phyloP scores from a whole-genome alignment of 1,139 yeast genomes.

The Yamadazyma sp. region DNA sequence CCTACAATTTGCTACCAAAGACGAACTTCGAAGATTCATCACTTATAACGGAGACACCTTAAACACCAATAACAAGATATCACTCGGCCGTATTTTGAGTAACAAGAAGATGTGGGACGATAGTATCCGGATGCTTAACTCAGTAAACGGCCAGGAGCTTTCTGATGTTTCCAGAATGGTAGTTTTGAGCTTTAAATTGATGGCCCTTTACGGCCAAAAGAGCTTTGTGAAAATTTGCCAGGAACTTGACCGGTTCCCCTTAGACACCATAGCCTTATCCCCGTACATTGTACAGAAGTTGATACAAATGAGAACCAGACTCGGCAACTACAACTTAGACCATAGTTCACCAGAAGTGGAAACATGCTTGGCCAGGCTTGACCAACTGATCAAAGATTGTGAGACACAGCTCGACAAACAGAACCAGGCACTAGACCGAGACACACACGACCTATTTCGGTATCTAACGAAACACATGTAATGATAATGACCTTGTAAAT shows the following conservation, averaged over 20 bases:
- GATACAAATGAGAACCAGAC: conserved; percentile 26
- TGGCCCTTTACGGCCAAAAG: conserved; percentile 21
- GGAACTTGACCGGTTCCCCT: conserved; percentile 29
- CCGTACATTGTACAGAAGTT: conserved; percentile 38
- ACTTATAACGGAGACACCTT: conserved; percentile 13
- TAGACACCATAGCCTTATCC: conserved; percentile 29
- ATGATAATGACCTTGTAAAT: conserved; percentile 4
- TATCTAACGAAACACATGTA: conserved; percentile 19
- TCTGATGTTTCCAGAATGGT: conserved; percentile 26
- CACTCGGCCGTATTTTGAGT: conserved; percentile 31
- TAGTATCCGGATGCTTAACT: conserved; percentile 23
- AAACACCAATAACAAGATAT: conserved; percentile 30
- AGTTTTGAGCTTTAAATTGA: conserved; percentile 23
- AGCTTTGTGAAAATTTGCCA: conserved; percentile 21
- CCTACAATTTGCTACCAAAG: conserved; percentile 15
- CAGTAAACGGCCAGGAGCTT: conserved; percentile 17
- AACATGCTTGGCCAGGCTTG: neutral
- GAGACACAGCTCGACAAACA: conserved; percentile 30
- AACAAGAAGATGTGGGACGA: conserved; percentile 28
- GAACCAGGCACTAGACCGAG: conserved; percentile 22
- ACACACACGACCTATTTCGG: conserved; percentile 22
- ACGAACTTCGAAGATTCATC: conserved; percentile 19
- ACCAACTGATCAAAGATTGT: conserved; percentile 33
- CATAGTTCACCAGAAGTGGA: neutral
- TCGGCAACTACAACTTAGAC: conserved; percentile 12